Conservation (phyloP, 345 rosid species). For the Aquilaria sinensis region DNA sequence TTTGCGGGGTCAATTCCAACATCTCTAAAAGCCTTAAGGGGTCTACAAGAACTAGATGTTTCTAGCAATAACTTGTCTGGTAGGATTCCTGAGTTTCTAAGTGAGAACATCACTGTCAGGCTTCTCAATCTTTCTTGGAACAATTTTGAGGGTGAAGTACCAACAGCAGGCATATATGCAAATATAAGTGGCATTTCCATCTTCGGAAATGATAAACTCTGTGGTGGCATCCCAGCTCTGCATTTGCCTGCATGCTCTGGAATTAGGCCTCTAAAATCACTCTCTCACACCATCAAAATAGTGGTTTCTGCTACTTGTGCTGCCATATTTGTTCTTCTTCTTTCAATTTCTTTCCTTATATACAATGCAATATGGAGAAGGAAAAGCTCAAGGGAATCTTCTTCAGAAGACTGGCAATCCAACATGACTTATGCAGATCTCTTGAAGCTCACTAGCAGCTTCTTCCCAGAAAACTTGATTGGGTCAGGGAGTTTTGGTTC, state of each 20-base stretch:
- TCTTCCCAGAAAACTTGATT: slow-evolving; percentile 11
- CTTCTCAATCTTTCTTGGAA: slow-evolving; percentile 2
- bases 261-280: not conserved
- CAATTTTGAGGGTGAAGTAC: not conserved
- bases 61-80: slow-evolving; percentile 1
- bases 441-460: not conserved
- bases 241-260: not conserved
- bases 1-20: slow-evolving; percentile 12
- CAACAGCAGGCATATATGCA: not conserved
- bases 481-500: slow-evolving; percentile 12
- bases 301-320: not conserved
- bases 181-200: not conserved
- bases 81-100: not conserved
- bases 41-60: slow-evolving; percentile 3
- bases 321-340: not conserved
- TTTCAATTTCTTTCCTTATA: not conserved
- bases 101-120: not conserved
- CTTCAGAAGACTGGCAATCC: not conserved
- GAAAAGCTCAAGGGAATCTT: not conserved
- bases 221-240: not conserved
- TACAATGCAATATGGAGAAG: not conserved
- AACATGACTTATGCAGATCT: slow-evolving; percentile 7
- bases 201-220: not conserved
- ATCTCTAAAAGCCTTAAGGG: not conserved
- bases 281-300: not conserved